Percentiles rank a stretch among this genome's conserved stretches.
phyloP scores from a whole-genome alignment of 225 moss, liverwort and hornwort species.

The Asterella californica region DNA sequence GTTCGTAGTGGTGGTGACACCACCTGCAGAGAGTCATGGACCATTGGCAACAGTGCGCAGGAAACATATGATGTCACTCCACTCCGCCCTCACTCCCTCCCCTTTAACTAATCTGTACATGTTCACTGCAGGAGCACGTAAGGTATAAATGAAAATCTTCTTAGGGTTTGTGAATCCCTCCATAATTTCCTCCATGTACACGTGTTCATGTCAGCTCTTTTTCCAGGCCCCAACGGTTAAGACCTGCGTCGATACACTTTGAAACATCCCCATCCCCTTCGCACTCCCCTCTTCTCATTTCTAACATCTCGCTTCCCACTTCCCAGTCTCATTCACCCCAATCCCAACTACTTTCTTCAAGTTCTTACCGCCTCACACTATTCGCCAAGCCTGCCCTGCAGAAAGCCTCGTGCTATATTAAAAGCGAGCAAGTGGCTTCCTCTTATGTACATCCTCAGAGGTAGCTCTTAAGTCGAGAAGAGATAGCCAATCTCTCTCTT shows the following conservation, averaged over 20 bases:
- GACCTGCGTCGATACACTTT: background rate
- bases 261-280: background rate
- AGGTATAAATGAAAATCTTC: conserved; percentile 1
- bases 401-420: background rate
- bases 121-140: conserved; percentile 19
- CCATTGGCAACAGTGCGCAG: conserved; percentile 14
- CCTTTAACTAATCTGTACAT: conserved; percentile 17
- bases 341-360: background rate
- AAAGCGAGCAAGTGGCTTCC: background rate
- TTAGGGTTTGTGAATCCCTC: conserved; percentile 22
- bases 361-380: conserved; percentile 2
- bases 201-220: conserved; percentile 21
- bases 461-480: background rate
- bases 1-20: background rate
- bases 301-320: background rate
- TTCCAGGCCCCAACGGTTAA: background rate
- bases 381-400: conserved; percentile 9
- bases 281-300: background rate
- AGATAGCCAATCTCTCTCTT: conserved; percentile 13
- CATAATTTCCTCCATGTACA: conserved; percentile 21
- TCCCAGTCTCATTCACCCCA: background rate
- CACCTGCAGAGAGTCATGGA: conserved; percentile 21
- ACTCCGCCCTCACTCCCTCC: conserved; percentile 12
- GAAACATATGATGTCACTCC: conserved; percentile 13
- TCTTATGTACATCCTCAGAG: conserved; percentile 16